Conservation (phyloP, 169 alveolate genomes). For the Plasmodium yoelii region DNA sequence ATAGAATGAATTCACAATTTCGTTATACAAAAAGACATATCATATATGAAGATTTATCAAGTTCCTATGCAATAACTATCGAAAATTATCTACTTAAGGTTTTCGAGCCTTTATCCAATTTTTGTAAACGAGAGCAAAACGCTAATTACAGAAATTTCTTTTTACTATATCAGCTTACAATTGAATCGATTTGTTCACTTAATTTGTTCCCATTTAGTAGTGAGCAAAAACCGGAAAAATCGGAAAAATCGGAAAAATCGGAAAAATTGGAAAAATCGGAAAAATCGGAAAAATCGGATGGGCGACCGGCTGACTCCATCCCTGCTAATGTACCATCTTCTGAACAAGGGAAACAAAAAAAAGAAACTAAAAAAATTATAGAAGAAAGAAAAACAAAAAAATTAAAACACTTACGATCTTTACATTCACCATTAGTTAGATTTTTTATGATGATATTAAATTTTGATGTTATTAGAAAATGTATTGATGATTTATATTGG, state of each 20-base stretch:
- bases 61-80: conserved; percentile 46
- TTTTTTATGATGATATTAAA: conserved; percentile 67
- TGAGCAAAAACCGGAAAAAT: background rate
- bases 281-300: background rate
- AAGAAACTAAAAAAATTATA: background rate
- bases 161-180: conserved; percentile 50
- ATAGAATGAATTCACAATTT: conserved; percentile 50
- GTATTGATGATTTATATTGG: conserved; percentile 63
- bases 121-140: conserved; percentile 63
- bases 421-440: conserved; percentile 69
- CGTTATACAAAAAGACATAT: conserved; percentile 55
- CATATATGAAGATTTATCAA: conserved; percentile 54
- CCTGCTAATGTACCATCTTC: background rate
- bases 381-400: conserved; percentile 3
- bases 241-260: background rate
- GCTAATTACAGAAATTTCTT: conserved; percentile 59
- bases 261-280: background rate
- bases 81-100: conserved; percentile 57
- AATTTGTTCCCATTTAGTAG: conserved; percentile 18
- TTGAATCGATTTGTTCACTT: conserved; percentile 21
- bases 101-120: conserved; percentile 51
- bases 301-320: background rate
- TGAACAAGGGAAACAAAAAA: background rate
- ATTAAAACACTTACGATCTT: conserved; percentile 34
- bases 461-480: conserved; percentile 45